Conservation (phyloP, 768 basidiomycete genomes). For the Naganishia friedmannii region DNA sequence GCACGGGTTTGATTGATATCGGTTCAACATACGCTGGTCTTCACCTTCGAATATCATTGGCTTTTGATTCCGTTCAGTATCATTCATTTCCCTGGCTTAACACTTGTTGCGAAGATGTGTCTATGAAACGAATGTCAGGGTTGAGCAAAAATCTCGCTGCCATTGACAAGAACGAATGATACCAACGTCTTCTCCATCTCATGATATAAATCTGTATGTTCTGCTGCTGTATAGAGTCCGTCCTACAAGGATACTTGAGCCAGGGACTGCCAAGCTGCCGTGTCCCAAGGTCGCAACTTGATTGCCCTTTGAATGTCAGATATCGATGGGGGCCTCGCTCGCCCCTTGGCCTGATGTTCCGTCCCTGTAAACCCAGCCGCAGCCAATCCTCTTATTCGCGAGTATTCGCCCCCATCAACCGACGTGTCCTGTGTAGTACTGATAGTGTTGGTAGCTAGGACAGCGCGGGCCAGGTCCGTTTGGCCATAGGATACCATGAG, state of each 20-base stretch:
- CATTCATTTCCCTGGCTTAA: too few species aligned
- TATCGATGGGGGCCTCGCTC: neutral
- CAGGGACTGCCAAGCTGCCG: conserved; percentile 8
- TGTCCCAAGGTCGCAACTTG: conserved; percentile 18
- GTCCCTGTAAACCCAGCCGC: neutral
- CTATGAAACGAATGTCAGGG: too few species aligned
- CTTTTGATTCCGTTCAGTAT: too few species aligned
- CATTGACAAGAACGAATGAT: too few species aligned
- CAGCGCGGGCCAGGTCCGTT: neutral
- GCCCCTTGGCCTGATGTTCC: neutral
- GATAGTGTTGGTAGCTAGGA: neutral
- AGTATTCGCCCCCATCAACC: neutral
- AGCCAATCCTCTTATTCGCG: conserved; percentile 5
- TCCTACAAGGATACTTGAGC: conserved; percentile 10
- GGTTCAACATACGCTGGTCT: too few species aligned
- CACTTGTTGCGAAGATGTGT: too few species aligned
- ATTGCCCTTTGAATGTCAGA: conserved; percentile 20
- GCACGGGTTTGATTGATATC: too few species aligned
- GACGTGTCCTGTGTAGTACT: neutral
- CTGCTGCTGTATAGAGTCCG: too few species aligned
- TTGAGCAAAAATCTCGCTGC: too few species aligned
- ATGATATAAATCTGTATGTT: too few species aligned
- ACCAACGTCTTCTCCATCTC: too few species aligned
- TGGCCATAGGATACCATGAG: conserved; percentile 10
- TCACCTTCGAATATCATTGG: too few species aligned